Base-by-base conservation (phyloP, 495 filamentous ascomycete species). In the Podospora fimiseda region DNA sequence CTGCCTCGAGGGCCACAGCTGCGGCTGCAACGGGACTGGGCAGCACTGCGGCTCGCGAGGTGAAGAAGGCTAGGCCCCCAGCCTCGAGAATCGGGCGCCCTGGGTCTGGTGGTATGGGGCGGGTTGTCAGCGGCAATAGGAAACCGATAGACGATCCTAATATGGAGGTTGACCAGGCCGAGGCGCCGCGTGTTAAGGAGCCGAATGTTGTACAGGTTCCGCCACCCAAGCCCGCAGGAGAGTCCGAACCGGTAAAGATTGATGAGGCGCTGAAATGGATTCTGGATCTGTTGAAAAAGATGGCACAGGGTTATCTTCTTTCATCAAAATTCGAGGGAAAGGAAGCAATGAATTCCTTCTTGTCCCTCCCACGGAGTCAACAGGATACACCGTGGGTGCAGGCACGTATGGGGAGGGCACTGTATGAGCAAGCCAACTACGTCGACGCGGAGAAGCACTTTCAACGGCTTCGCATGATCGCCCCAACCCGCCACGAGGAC, bases 371-470 rank as follows among this genome's bases (percentile, higher is more conserved):
- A 3, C 72, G 80, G 36, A 68, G 76, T 21, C 93, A 97, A 62
- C 83, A 88, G 51, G 92, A 97, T 52, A 95, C 94, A 0, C 89
- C 92, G n/a, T 96, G 89, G 89, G 89, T 95, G 33, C 75, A 95
- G 44, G 80, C 91, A 9, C 89, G 93, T 60, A 84, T 98, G 55
- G 93, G 89, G 4, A 84, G 88, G 50, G 88, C 89, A 16, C 80
- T 90, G 61, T 95, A 93, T 64, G 93, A 98, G 70, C 85, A 88
- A 66, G 84, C 85, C 1, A 77, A 84, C 62, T 96, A 96, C 60
- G 68, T 74, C 1, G 88, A 95, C 43, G 89, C 93, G 4, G 91
- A 95, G 60, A 89, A 87, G 59, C 83, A 82, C 58, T 98, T 94
- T 67, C 70, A 81, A 37, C 80, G 84, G 40, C 78, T 96, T 27